phyloP scores from a whole-genome alignment of 306 rosid species.

The Myrica gale region DNA sequence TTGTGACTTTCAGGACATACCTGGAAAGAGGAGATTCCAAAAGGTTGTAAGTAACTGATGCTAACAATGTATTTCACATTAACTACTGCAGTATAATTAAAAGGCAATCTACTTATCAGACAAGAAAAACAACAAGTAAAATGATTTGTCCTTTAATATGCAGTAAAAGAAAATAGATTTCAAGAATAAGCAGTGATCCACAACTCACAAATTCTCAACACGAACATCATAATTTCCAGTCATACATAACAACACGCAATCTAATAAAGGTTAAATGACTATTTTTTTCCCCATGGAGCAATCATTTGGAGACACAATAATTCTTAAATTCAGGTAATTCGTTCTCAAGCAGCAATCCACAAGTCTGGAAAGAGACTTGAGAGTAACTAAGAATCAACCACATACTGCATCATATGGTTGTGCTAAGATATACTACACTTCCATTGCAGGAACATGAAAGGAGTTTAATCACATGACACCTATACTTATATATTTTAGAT shows the following conservation, averaged over 20 bases:
- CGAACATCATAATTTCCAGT: neutral
- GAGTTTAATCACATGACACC: neutral
- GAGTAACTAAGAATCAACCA: neutral
- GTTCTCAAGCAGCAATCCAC: neutral
- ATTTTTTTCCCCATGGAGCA: neutral
- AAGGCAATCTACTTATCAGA: neutral
- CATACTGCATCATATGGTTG: neutral
- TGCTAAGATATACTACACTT: neutral
- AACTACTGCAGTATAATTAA: neutral
- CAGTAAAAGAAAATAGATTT: neutral
- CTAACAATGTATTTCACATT: constrained; percentile 21
- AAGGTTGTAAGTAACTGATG: constrained; percentile 12
- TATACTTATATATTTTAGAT: neutral
- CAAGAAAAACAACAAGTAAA: neutral
- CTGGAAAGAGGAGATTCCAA: constrained; percentile 41
- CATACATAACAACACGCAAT: neutral
- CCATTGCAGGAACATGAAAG: neutral
- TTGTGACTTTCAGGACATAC: constrained; percentile 93
- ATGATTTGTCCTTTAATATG: neutral
- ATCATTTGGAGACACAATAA: neutral
- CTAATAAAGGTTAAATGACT: neutral
- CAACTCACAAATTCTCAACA: neutral
- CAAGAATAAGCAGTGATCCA: neutral
- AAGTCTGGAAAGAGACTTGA: neutral
- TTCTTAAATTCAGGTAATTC: neutral